phyloP scores from a whole-genome alignment of 169 alveolate species.

The Plasmodium adleri region DNA sequence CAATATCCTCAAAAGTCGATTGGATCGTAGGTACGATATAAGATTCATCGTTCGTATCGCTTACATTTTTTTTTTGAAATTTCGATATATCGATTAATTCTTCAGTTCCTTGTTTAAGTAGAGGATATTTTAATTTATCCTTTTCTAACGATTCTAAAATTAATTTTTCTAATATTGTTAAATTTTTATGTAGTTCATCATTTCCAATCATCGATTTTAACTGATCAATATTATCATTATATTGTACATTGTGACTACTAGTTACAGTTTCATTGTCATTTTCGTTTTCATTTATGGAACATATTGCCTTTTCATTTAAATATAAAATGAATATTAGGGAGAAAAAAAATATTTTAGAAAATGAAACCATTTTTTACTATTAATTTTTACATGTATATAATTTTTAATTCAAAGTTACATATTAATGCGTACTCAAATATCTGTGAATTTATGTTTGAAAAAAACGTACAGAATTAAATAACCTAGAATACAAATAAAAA shows the following conservation, averaged over 20 bases:
- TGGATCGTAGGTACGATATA: background rate
- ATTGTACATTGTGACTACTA: too few species aligned
- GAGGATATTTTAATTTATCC: slow-evolving; percentile 21
- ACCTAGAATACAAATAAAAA: too few species aligned
- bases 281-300: background rate
- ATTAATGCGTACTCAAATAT: too few species aligned
- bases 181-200: slow-evolving; percentile 15
- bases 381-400: background rate
- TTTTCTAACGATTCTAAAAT: slow-evolving; percentile 21
- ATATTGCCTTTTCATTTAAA: background rate
- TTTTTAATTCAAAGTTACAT: too few species aligned
- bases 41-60: background rate
- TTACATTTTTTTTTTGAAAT: background rate
- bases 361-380: slow-evolving; percentile 8
- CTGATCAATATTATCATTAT: slow-evolving; percentile 9
- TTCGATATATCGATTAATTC: slow-evolving; percentile 31
- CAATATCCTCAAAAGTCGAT: slow-evolving; percentile 9
- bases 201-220: slow-evolving; percentile 26
- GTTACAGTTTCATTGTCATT: too few species aligned
- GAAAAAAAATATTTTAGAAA: background rate
- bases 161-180: slow-evolving; percentile 26
- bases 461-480: too few species aligned
- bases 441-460: too few species aligned
- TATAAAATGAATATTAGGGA: background rate
- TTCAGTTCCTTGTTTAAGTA: slow-evolving; percentile 4